Conservation (phyloP, 2,329 filamentous ascomycete species). For the Penicillium sp. region DNA sequence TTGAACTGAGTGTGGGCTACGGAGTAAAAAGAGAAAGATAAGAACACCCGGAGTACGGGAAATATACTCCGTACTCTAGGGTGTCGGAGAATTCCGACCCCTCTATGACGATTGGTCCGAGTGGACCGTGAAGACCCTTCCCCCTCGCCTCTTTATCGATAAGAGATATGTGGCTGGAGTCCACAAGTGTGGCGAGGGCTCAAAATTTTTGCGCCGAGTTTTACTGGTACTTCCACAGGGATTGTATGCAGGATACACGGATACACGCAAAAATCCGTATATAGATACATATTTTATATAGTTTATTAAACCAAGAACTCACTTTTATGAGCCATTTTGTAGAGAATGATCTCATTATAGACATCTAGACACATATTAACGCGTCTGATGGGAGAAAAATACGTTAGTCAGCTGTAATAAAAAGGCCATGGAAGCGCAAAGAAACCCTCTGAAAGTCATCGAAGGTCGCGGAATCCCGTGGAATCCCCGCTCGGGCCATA, state of each 20-base stretch:
- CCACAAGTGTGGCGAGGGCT: background rate
- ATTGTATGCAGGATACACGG: background rate
- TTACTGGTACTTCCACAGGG: background rate
- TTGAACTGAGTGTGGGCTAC: background rate
- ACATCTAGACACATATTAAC: background rate
- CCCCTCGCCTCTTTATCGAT: constrained; percentile 26
- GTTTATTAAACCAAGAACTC: background rate
- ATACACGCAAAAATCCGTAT: background rate
- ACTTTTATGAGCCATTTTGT: background rate
- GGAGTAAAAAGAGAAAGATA: background rate
- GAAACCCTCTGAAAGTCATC: constrained; percentile 32
- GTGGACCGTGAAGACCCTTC: constrained; percentile 12
- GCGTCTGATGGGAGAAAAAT: background rate
- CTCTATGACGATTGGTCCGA: constrained; percentile 3
- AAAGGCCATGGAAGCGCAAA: constrained; percentile 12
- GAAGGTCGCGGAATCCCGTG: constrained; percentile 31
- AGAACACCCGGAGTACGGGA: background rate
- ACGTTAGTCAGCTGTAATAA: constrained; percentile 14
- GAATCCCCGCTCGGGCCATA: constrained; percentile 31
- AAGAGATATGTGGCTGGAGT: constrained; percentile 15
- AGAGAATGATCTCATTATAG: background rate
- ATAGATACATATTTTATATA: too few relatives aligned
- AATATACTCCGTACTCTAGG: background rate
- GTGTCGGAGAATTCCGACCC: constrained; percentile 15
- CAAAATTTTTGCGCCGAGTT: background rate